Evolutionary conservation across 305 asterid species (phyloP).

Genomic region (Galium porrigens): DNA sequence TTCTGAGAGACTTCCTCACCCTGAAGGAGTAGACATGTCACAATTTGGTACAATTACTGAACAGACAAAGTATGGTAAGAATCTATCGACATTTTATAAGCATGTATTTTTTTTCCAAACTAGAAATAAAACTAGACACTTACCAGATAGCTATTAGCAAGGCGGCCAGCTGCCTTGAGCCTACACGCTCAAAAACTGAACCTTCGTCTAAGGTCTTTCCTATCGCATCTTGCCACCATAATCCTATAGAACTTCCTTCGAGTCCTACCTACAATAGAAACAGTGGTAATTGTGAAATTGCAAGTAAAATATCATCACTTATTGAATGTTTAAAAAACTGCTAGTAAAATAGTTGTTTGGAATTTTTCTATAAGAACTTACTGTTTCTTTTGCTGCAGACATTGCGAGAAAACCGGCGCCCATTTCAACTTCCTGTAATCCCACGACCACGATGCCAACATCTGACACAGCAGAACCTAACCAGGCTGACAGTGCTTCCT

Average conservation of each 20-base stretch:
- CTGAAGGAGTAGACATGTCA: slow-evolving; percentile 21
- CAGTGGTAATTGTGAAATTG: not conserved
- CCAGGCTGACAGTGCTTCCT: slow-evolving; percentile 81
- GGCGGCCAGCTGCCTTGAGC: slow-evolving; percentile 80
- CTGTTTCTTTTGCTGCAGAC: slow-evolving; percentile 96
- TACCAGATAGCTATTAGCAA: slow-evolving; percentile 89
- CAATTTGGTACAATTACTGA: not conserved
- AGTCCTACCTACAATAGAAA: slow-evolving; percentile 67
- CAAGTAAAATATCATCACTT: not conserved
- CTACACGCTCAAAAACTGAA: slow-evolving; percentile 59
- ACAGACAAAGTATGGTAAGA: not conserved
- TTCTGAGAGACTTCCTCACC: slow-evolving; percentile 73
- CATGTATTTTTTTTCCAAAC: not conserved
- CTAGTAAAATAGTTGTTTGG: not conserved
- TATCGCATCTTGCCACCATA: slow-evolving; percentile 91
- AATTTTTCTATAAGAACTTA: slow-evolving; percentile 21
- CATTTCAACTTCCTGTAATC: slow-evolving; percentile 94
- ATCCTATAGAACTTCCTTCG: slow-evolving; percentile 87
- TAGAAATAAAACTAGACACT: not conserved
- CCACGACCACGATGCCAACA: slow-evolving; percentile 69
- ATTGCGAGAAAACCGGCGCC: slow-evolving; percentile 96
- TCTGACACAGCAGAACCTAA: slow-evolving; percentile 60
- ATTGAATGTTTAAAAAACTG: not conserved
- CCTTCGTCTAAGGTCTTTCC: slow-evolving; percentile 82
- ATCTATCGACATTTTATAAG: not conserved